phyloP scores from a whole-genome alignment of 305 asterid genomes.

The Fraxinus floribunda region DNA sequence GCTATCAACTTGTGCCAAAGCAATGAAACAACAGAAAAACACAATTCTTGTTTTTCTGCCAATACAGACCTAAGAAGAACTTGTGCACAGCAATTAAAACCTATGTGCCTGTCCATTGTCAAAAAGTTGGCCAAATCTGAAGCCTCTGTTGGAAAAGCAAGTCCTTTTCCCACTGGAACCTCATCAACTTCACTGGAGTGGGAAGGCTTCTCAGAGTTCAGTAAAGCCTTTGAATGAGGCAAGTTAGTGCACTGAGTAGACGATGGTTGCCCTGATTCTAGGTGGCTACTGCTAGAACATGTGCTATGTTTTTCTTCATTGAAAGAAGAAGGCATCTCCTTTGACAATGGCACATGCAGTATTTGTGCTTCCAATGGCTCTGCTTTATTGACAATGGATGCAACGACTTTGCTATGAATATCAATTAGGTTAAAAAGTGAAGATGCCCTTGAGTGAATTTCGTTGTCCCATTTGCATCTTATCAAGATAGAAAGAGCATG shows the following conservation, averaged over 20 bases:
- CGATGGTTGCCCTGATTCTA: conserved; percentile 54
- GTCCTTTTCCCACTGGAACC: conserved; percentile 50
- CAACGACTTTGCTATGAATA: conserved; percentile 87
- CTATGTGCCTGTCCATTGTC: conserved; percentile 88
- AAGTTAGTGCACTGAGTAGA: conserved; percentile 37
- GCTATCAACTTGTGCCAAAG: conserved; percentile 97
- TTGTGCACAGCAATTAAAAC: conserved; percentile 77
- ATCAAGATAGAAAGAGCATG: conserved; percentile 78
- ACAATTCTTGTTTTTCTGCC: conserved; percentile 79
- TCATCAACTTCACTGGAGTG: conserved; percentile 37
- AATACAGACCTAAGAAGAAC: conserved; percentile 79
- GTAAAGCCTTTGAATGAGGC: conserved; percentile 42
- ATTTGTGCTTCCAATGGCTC: conserved; percentile 92
- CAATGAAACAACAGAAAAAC: conserved; percentile 93
- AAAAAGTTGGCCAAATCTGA: conserved; percentile 94
- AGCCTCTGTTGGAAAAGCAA: conserved; percentile 73
- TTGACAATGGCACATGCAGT: conserved; percentile 52
- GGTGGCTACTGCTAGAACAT: conserved; percentile 52
- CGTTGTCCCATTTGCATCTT: conserved; percentile 91
- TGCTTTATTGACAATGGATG: conserved; percentile 87
- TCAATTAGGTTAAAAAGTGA: conserved; percentile 93
- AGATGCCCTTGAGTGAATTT: conserved; percentile 80
- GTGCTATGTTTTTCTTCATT: conserved; percentile 55
- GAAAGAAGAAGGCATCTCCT: conserved; percentile 47
- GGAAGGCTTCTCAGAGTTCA: conserved; percentile 33